A percentile compares a stretch with the other conserved stretches of the same genome.
Conservation (phyloP, 345 rosid genomes). For the Aquilaria yunnanensis region DNA sequence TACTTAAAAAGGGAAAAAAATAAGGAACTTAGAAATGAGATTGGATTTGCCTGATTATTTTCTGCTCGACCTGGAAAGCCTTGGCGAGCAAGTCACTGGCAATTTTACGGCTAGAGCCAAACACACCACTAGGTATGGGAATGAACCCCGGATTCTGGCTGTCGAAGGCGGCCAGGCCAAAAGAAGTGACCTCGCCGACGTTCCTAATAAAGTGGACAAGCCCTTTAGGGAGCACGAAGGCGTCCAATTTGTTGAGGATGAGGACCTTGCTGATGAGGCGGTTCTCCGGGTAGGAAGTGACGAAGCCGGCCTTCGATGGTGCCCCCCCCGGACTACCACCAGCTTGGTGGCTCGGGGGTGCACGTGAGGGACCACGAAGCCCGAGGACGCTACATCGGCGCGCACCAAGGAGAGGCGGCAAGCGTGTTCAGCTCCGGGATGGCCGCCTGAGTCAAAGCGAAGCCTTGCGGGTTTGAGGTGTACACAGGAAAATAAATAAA, state of each 20-base stretch:
- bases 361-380: constrained; percentile 70
- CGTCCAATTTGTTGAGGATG: constrained; percentile 47
- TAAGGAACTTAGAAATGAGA: too few species aligned
- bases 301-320: constrained; percentile 46
- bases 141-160: constrained; percentile 66
- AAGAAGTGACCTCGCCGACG: constrained; percentile 29
- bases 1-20: too few species aligned
- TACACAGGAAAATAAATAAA: too few species aligned
- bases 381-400: constrained; percentile 53
- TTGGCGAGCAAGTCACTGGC: constrained; percentile 41
- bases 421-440: constrained; percentile 71
- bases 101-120: constrained; percentile 36
- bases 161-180: constrained; percentile 53
- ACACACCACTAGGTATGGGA: constrained; percentile 37
- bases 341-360: constrained; percentile 66
- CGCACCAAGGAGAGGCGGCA: constrained; percentile 53
- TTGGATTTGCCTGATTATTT: too few species aligned
- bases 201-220: constrained; percentile 65
- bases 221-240: constrained; percentile 56
- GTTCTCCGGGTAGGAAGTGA: constrained; percentile 36
- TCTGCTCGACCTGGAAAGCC: constrained; percentile 38
- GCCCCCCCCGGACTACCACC: constrained; percentile 49
- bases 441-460: too few species aligned
- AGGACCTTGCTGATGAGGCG: constrained; percentile 35
- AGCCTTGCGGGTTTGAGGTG: too few species aligned